A percentile compares a stretch with the other conserved stretches of the same genome.
These are phyloP conservation scores for Panicum miliaceum DNA, from an alignment of 176 grass and related monocot genomes.

Conservation along the genomic window DNA sequence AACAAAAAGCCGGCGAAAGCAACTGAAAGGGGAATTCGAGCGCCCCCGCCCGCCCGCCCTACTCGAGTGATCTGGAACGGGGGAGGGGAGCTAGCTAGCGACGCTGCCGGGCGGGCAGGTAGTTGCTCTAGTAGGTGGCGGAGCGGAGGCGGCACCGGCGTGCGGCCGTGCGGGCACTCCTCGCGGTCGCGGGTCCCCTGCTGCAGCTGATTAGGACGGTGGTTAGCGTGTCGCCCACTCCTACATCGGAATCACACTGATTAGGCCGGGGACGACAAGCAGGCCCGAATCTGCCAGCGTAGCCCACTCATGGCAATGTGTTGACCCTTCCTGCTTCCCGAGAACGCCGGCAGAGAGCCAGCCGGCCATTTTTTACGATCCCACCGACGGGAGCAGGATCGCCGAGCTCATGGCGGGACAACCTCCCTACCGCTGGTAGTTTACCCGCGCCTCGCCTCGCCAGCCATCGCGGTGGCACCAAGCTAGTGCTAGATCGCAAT, in stretches of 20 bases:
- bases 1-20: constrained; percentile 29
- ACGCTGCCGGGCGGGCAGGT: constrained; percentile 36
- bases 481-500: constrained; percentile 33
- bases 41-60: constrained; percentile 3
- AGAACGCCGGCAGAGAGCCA: constrained; percentile 1
- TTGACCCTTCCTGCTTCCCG: constrained; percentile 46
- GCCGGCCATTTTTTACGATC: constrained; percentile 17
- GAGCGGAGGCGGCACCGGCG: constrained; percentile 27
- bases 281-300: constrained; percentile 36
- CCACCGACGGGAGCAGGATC: constrained; percentile 38
- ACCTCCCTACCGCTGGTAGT: not conserved
- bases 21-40: constrained; percentile 29
- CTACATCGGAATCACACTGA: constrained; percentile 40
- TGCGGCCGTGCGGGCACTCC: constrained; percentile 12
- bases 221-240: constrained; percentile 60
- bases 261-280: constrained; percentile 21
- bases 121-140: constrained; percentile 65
- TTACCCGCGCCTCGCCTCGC: not conserved
- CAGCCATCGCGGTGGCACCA: not conserved
- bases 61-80: constrained; percentile 30
- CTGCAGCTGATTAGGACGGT: constrained; percentile 42
- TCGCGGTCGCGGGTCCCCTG: not conserved
- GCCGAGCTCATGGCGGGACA: not conserved
- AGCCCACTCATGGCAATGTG: constrained; percentile 35
- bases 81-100: not conserved